Evolutionary conservation across 2,329 filamentous ascomycete species (phyloP).

Genomic region (Calycina herbarum): DNA sequence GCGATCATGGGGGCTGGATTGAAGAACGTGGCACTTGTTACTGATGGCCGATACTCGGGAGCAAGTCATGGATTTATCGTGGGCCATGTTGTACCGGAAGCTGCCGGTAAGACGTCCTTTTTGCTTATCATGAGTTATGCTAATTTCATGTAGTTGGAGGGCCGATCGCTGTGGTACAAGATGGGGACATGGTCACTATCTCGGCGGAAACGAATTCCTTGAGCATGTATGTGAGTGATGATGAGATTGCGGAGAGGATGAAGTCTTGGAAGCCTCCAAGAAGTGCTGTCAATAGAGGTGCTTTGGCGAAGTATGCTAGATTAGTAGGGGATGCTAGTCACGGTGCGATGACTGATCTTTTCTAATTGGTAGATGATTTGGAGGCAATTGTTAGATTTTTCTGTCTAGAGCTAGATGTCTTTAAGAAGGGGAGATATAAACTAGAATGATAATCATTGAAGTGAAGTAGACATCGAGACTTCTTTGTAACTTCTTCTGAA

Average conservation of each 20-base stretch:
- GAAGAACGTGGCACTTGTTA: conserved; percentile 85
- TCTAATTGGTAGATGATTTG: conserved; percentile 39
- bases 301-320: conserved; percentile 84
- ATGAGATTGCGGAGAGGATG: conserved; percentile 67
- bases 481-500: too few relatives aligned
- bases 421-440: not conserved
- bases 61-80: conserved; percentile 92
- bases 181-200: conserved; percentile 84
- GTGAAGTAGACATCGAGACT: too few relatives aligned
- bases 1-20: conserved; percentile 92
- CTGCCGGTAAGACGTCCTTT: conserved; percentile 48
- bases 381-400: not conserved
- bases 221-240: conserved; percentile 64
- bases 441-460: too few relatives aligned
- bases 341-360: conserved; percentile 84
- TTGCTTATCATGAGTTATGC: not conserved
- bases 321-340: conserved; percentile 90
- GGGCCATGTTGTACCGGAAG: conserved; percentile 89
- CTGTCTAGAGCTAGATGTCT: not conserved
- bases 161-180: conserved; percentile 76
- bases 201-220: conserved; percentile 75
- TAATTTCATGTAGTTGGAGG: conserved; percentile 61
- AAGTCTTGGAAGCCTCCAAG: conserved; percentile 69
- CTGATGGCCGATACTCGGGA: conserved; percentile 86
- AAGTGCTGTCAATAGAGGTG: conserved; percentile 75